Percentiles rank a stretch among this genome's conserved stretches.
phyloP scores from a whole-genome alignment of 768 basidiomycete species.

The Suillus fuscotomentosus region DNA sequence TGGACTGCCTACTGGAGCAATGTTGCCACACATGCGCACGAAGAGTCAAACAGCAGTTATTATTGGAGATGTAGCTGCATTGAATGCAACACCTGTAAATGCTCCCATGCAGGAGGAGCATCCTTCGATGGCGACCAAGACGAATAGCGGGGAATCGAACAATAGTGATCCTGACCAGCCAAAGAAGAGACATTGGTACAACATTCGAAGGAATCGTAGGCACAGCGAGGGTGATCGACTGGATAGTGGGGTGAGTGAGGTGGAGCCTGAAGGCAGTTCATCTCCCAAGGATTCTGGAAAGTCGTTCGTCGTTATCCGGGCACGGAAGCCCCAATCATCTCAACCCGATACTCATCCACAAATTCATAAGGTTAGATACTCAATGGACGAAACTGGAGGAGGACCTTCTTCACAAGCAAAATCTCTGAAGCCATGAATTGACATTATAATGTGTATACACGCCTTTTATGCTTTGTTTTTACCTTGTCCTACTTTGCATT shows the following conservation, averaged over 20 bases:
- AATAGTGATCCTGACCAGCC: conserved; percentile 46
- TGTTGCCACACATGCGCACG: conserved; percentile 69
- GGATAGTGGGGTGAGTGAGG: conserved; percentile 23
- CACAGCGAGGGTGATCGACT: conserved; percentile 53
- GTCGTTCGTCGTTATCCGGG: conserved; percentile 74
- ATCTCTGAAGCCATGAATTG: background rate
- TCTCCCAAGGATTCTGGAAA: conserved; percentile 39
- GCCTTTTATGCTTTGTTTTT: conserved; percentile 8
- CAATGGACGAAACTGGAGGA: conserved; percentile 27
- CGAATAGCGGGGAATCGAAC: conserved; percentile 18
- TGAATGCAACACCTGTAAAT: conserved; percentile 16
- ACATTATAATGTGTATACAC: conserved; percentile 13
- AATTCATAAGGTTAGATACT: conserved; percentile 24
- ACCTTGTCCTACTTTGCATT: conserved; percentile 18
- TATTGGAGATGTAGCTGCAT: conserved; percentile 50
- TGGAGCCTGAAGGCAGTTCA: conserved; percentile 28
- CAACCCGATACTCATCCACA: conserved; percentile 21
- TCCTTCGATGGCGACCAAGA: conserved; percentile 17
- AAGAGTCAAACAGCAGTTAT: conserved; percentile 85
- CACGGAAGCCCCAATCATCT: conserved; percentile 40
- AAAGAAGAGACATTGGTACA: conserved; percentile 73
- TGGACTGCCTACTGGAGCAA: conserved; percentile 57
- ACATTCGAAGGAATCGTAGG: conserved; percentile 54
- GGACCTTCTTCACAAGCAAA: conserved; percentile 12
- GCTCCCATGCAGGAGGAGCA: conserved; percentile 17